Percentiles rank a stretch among this genome's conserved stretches.
Evolutionary conservation across 2,329 filamentous ascomycete species (phyloP).

Genomic region (Alternaria hordeiaustralica): DNA sequence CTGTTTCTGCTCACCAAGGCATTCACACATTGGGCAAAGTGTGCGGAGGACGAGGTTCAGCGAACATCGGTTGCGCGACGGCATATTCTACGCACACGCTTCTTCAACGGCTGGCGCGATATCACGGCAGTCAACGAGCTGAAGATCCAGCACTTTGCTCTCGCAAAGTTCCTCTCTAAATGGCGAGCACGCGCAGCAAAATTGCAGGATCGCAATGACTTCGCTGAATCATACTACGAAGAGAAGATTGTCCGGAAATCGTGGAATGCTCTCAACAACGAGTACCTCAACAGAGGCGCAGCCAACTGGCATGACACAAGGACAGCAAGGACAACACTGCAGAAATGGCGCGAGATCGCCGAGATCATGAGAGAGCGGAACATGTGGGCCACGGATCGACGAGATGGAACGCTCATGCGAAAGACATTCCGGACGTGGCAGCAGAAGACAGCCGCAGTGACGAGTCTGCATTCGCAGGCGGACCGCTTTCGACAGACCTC

Average conservation of each 20-base stretch:
- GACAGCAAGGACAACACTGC: conserved; percentile 33
- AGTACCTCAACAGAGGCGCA: conserved; percentile 45
- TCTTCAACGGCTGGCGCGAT: conserved; percentile 73
- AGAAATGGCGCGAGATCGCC: conserved; percentile 36
- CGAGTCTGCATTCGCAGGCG: conserved; percentile 45
- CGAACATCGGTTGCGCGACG: conserved; percentile 71
- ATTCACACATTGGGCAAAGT: conserved; percentile 72
- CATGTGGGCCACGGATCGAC: conserved; percentile 26
- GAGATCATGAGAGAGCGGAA: conserved; percentile 36
- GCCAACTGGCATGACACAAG: conserved; percentile 39
- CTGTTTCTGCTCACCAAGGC: conserved; percentile 69
- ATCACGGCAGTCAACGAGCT: conserved; percentile 67
- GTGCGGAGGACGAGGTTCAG: conserved; percentile 68
- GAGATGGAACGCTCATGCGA: conserved; percentile 31
- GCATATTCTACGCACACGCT: conserved; percentile 72
- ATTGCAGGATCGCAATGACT: conserved; percentile 44
- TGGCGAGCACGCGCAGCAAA: conserved; percentile 57
- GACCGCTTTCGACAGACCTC: conserved; percentile 39
- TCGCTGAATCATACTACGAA: conserved; percentile 40
- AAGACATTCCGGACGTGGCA: conserved; percentile 35
- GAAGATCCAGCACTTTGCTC: conserved; percentile 59
- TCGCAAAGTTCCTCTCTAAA: conserved; percentile 61
- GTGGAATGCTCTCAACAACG: conserved; percentile 49
- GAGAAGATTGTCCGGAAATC: conserved; percentile 40
- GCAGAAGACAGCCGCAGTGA: conserved; percentile 20